These are phyloP conservation scores for Cudoniella acicularis DNA, from an alignment of 495 filamentous ascomycete genomes.

Conservation along the genomic window DNA sequence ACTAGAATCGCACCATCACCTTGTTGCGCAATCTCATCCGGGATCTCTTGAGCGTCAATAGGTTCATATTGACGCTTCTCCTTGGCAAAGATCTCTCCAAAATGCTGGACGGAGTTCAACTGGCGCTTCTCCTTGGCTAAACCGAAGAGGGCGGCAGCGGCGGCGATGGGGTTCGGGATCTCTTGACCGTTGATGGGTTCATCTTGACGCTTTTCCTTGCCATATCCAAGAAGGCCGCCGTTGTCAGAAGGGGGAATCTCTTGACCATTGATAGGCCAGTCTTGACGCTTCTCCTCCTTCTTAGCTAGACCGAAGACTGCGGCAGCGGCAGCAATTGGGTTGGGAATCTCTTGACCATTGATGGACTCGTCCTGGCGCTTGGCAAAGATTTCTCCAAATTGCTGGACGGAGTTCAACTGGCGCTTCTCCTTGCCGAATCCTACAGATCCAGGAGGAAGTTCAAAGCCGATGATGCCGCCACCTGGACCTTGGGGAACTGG, in stretches of 20 bases:
- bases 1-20: not conserved
- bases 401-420: not conserved
- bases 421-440: not conserved
- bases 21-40: conserved; percentile 20
- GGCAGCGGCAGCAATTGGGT: conserved; percentile 26
- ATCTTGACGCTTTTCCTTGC: not conserved
- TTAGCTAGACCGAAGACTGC: no score
- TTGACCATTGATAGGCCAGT: no score
- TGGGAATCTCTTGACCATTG: conserved; percentile 10
- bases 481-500: not conserved
- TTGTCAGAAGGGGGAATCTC: no score
- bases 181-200: no score
- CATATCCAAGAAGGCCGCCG: no score
- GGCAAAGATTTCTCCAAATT: not conserved
- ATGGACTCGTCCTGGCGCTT: not conserved
- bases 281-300: no score
- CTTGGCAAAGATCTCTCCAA: not conserved
- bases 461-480: not conserved
- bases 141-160: no score
- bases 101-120: not conserved
- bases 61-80: not conserved
- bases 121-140: not conserved
- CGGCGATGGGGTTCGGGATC: no score
- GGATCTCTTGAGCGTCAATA: conserved; percentile 3
- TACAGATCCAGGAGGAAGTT: no score